Conservation (phyloP, 2,329 filamentous ascomycete genomes). For the Colletotrichum magnum region DNA sequence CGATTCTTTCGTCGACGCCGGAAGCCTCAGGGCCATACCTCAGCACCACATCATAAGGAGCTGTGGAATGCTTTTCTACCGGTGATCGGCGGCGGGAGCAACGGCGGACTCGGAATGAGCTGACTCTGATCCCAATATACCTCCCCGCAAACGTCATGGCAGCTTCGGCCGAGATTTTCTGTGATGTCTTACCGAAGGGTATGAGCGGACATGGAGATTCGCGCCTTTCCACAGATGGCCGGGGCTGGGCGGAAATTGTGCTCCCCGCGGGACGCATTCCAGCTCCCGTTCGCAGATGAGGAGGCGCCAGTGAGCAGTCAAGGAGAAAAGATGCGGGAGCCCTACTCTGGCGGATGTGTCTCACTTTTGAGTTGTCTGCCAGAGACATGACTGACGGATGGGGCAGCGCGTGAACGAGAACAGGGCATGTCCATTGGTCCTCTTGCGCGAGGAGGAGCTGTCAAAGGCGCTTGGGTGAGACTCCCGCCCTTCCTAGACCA, state of each 20-base stretch:
- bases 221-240: conserved; percentile 12
- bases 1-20: conserved; percentile 15
- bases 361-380: conserved; percentile 25
- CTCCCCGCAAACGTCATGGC: conserved; percentile 35
- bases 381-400: conserved; percentile 26
- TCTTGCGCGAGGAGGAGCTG: conserved; percentile 11
- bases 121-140: conserved; percentile 17
- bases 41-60: conserved; percentile 9
- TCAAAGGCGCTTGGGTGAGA: conserved; percentile 32
- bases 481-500: conserved; percentile 31
- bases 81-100: conserved; percentile 36
- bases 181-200: conserved; percentile 16
- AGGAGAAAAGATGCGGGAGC: conserved; percentile 24
- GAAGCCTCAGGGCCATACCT: not conserved
- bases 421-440: not conserved
- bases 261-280: conserved; percentile 8
- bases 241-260: conserved; percentile 18
- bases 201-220: conserved; percentile 7
- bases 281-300: conserved; percentile 35
- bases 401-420: conserved; percentile 1
- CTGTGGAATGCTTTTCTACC: conserved; percentile 15
- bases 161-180: conserved; percentile 27
- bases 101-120: conserved; percentile 30
- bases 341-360: conserved; percentile 21
- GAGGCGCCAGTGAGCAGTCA: conserved; percentile 15